These are phyloP conservation scores for Bjerkandera adusta DNA, from an alignment of 1,284 basidiomycete genomes.

Conservation along the genomic window DNA sequence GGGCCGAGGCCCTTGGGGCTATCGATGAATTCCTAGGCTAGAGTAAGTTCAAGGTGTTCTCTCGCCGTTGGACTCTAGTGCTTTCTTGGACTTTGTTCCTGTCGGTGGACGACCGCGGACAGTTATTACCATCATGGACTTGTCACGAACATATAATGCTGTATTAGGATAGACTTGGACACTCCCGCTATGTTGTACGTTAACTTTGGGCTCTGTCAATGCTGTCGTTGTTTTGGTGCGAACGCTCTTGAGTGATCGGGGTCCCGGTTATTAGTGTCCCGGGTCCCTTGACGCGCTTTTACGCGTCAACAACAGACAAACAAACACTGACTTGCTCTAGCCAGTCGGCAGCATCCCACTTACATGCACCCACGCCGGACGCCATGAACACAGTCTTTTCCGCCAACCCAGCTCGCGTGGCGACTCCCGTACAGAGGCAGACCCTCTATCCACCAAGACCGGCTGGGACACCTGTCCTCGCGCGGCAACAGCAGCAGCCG, in stretches of 20 bases:
- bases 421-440: conserved; percentile 7
- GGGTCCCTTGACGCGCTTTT: conserved; percentile 13
- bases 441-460: not conserved
- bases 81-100: not conserved
- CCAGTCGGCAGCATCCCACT: no score
- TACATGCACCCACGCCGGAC: not conserved
- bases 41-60: not conserved
- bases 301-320: conserved; percentile 1
- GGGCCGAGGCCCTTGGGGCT: conserved; percentile 47
- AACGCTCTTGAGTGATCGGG: not conserved
- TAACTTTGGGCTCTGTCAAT: no score
- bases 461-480: conserved; percentile 9
- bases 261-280: not conserved
- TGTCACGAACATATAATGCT: no score
- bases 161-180: no score
- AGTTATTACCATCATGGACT: not conserved
- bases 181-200: not conserved
- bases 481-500: conserved; percentile 29
- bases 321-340: no score
- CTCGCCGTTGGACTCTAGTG: not conserved
- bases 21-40: conserved; percentile 48
- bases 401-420: conserved; percentile 11
- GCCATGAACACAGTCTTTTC: conserved; percentile 9
- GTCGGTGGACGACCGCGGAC: not conserved
- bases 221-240: no score